Base-by-base conservation (phyloP, 257 asterid genomes). In the Leonotis leonurus region DNA sequence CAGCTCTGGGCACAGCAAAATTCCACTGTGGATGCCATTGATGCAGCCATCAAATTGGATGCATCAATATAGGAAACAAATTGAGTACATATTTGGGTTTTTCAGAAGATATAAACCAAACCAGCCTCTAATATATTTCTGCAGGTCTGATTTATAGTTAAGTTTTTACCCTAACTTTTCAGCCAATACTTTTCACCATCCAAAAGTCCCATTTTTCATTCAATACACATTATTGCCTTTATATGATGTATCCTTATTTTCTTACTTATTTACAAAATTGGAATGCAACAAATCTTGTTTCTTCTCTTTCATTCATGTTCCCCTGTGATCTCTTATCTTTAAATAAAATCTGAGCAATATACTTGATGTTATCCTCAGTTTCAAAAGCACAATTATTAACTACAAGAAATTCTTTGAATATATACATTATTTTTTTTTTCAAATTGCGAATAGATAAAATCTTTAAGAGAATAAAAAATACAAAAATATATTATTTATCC, bases 1-100 rank as follows among this genome's bases (percentile, higher is more conserved):
- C 99, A 89, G 76, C 96, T 93, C 22, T 93, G 99, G 99, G 56
- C 88, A 35, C 95, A 89, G 71, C 99, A 93, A 71, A 93, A 83
- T 57, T 82, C 87, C 40, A 82, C 88, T 1, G 76, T 93, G 14
- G 99, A 93, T 68, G 75, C 83, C 57, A 75, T 85, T 13, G 99
- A 93, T 68, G 65, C 86, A 0, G 83, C 94, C 74, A 69, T 84
- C 69, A 88, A 84, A 66, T 6, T 81, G 74, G 81, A 74, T 70
- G 78, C 82, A 32, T 89, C 79, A 85, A 24, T 14, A n/a, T 33
- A 16, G 1, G 54, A 56, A 65, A 39, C 21, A 14, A 35, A 35
- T 10, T 9, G 26, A 71, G 58, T 73, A 54, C 45, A 70, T 66
- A 53, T n/a, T 67, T 67, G 25, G 48, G 18, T 8, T 65, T 64